Percentiles rank a stretch among this genome's conserved stretches.
Conservation (phyloP, 352 stramenopile genomes). For the Phytopythium kandeliae region DNA sequence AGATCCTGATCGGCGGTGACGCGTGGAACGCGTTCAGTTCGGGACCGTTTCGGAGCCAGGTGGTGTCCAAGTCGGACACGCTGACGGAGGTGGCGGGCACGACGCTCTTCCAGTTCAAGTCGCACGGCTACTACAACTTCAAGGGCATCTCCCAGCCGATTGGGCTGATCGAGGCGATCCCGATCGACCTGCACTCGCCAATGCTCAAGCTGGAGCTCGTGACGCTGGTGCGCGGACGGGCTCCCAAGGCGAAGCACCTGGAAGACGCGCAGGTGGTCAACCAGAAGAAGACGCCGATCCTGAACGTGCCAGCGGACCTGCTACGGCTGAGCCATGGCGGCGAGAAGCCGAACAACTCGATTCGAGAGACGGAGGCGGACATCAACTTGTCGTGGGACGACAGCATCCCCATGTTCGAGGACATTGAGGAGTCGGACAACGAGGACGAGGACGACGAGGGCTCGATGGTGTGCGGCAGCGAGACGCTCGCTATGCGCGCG, state of each 20-base stretch:
- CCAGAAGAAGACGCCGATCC: slow-evolving; percentile 42
- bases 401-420: slow-evolving; percentile 68
- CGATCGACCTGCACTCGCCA: slow-evolving; percentile 47
- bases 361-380: slow-evolving; percentile 78
- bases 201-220: slow-evolving; percentile 37
- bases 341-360: slow-evolving; percentile 70
- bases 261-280: slow-evolving; percentile 41
- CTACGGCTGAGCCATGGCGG: slow-evolving; percentile 52
- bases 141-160: slow-evolving; percentile 85
- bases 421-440: slow-evolving; percentile 34
- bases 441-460: slow-evolving; percentile 31
- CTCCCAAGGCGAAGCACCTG: slow-evolving; percentile 60
- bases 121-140: slow-evolving; percentile 79
- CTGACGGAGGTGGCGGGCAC: slow-evolving; percentile 38
- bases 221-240: slow-evolving; percentile 21
- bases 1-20: slow-evolving; percentile 79
- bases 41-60: slow-evolving; percentile 25
- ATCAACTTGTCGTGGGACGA: slow-evolving; percentile 69
- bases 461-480: slow-evolving; percentile 40
- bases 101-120: slow-evolving; percentile 81
- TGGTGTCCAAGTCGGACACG: slow-evolving; percentile 34
- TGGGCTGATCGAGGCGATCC: slow-evolving; percentile 73
- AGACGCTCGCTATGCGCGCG: slow-evolving; percentile 39
- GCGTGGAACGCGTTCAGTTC: slow-evolving; percentile 66
- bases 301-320: slow-evolving; percentile 46